A percentile compares a stretch with the other conserved stretches of the same genome.
These are phyloP conservation scores for Macrolepiota albuminosa DNA, from an alignment of 768 basidiomycete genomes.

Conservation along the genomic window DNA sequence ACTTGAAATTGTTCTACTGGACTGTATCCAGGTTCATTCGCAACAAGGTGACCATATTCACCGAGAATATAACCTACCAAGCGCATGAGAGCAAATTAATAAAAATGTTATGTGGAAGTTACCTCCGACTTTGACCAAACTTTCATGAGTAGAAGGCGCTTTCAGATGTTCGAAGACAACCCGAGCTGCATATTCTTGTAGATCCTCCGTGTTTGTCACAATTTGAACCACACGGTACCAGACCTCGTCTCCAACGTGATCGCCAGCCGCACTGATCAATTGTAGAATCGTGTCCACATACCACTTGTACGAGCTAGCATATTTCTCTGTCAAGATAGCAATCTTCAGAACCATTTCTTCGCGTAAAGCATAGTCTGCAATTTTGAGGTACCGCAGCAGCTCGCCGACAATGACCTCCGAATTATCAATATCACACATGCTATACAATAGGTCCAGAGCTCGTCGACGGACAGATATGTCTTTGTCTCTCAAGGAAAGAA, in stretches of 20 bases:
- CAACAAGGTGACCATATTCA: conserved; percentile 97
- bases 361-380: conserved; percentile 94
- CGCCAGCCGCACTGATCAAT: conserved; percentile 93
- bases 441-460: conserved; percentile 93
- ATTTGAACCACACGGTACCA: conserved; percentile 99
- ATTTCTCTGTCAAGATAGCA: conserved; percentile 97
- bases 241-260: conserved; percentile 98
- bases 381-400: conserved; percentile 84
- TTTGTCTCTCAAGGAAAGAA: conserved; percentile 89
- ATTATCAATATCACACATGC: conserved; percentile 99
- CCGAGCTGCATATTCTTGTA: conserved; percentile 93
- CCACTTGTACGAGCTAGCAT: conserved; percentile 97
- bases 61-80: conserved; percentile 86
- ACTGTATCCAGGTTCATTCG: conserved; percentile 90
- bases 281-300: conserved; percentile 98
- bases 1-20: conserved; percentile 93
- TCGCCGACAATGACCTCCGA: conserved; percentile 96
- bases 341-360: conserved; percentile 99
- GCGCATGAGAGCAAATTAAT: conserved; percentile 2
- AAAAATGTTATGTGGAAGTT: conserved; percentile 18
- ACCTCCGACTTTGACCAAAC: conserved; percentile 95
- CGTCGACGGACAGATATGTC: conserved; percentile 95
- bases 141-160: conserved; percentile 83
- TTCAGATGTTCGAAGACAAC: conserved; percentile 89
- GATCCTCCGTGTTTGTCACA: conserved; percentile 95